phyloP scores from a whole-genome alignment of 257 asterid species.

The Jaltomata sinuosa region DNA sequence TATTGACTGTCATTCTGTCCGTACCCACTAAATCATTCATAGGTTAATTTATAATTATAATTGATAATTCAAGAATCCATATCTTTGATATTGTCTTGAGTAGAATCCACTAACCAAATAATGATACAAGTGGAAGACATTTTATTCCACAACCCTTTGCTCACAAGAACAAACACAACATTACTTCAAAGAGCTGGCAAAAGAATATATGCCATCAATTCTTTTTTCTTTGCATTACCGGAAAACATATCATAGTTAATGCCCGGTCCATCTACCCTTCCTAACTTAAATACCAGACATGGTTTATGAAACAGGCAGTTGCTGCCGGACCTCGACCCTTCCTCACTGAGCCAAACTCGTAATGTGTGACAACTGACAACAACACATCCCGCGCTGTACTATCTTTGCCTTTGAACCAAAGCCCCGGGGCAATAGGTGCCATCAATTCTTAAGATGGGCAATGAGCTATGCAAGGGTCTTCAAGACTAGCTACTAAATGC shows the following conservation, averaged over 20 bases:
- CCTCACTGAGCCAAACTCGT: neutral
- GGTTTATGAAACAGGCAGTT: neutral
- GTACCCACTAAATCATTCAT: neutral
- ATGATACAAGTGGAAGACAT: conserved; percentile 13
- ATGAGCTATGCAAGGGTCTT: neutral
- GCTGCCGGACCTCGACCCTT: neutral
- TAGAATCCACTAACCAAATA: conserved; percentile 14
- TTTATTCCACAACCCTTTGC: conserved; percentile 14
- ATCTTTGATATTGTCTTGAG: conserved; percentile 13
- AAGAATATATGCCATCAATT: neutral
- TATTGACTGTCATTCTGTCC: neutral
- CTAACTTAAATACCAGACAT: neutral
- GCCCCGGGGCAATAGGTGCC: neutral
- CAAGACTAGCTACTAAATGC: neutral
- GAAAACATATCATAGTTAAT: neutral
- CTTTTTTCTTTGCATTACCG: neutral
- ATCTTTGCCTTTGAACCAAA: neutral
- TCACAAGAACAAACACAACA: neutral
- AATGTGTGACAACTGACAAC: neutral
- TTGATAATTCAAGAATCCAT: conserved; percentile 5
- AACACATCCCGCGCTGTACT: neutral
- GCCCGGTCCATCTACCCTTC: neutral
- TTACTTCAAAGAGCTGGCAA: neutral
- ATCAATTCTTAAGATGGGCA: neutral
- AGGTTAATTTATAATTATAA: neutral